Base-by-base conservation (phyloP, 768 basidiomycete species). In the Boletales sp. region DNA sequence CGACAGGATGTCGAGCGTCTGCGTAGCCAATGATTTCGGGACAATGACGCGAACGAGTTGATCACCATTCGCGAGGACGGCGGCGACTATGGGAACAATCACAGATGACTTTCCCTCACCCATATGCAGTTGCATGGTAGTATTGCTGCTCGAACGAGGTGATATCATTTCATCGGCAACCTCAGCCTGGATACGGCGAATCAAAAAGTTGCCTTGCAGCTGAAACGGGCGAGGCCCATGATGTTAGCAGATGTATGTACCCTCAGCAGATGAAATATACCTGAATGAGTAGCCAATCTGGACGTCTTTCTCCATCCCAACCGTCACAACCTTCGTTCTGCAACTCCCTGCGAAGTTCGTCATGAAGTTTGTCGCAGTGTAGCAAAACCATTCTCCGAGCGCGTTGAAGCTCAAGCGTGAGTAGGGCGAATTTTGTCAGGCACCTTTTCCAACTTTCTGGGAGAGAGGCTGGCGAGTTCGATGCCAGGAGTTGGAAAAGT, bases 41-140 rank as follows among this genome's bases (percentile, higher is more conserved):
- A 75, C 71, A 3, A 81, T 60, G n/a, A 81, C 69, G 15, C 80
- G 71, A 18, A 70, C 72, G 1, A 81, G 60, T 18, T 61, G 69
- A 4, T 66, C 10, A 1, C 74, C 72, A 54, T 79, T 61, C 0
- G 79, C 74, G n/a, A 81, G 64, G 1, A 61, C 53, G 0, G 69
- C 57, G 0, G 70, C 62, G 3, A 70, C 61, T 13, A 80, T 63
- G 2, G 79, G 79, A 3, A 80, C 68, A 14, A 81, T 73, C 1
- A 71, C 70, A 0, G 70, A 72, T 4, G 69, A 67, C 52, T 81
- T 80, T 1, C 80, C 79, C 49, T 80, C 79, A 8, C 79, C 79
- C 79, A 81, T 81, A 41, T 80, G 78, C 10, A 81, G 68, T 37
- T 79, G 79, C 15, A 75, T 61, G 2, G 67, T 58, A 0, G 70